Percentiles rank a stretch among this genome's conserved stretches.
Conservation (phyloP, 345 rosid genomes). For the Fremontodendron californicum region DNA sequence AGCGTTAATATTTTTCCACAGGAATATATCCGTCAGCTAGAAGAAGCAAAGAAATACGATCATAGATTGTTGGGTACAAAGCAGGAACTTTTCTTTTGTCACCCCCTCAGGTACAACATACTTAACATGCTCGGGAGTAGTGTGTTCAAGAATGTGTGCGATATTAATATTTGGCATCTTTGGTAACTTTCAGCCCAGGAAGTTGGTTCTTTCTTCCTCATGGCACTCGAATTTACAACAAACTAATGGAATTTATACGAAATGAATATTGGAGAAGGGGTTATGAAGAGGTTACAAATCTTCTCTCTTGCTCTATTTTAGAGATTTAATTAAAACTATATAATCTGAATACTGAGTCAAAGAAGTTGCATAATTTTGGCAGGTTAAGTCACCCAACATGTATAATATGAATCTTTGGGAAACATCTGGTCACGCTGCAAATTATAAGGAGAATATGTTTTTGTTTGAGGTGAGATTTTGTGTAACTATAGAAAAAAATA, state of each 20-base stretch:
- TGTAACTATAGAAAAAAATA: background rate
- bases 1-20: constrained; percentile 25
- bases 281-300: constrained; percentile 67
- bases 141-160: constrained; percentile 7
- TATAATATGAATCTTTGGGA: constrained; percentile 96
- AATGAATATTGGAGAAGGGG: constrained; percentile 78
- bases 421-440: constrained; percentile 93
- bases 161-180: constrained; percentile 15
- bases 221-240: constrained; percentile 87
- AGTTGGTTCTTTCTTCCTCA: constrained; percentile 97
- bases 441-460: constrained; percentile 97
- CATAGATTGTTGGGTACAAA: constrained; percentile 83
- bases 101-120: constrained; percentile 60
- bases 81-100: constrained; percentile 92
- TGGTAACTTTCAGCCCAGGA: constrained; percentile 72
- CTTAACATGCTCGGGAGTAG: constrained; percentile 5
- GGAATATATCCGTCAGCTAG: constrained; percentile 68
- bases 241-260: constrained; percentile 70
- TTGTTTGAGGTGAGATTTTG: constrained; percentile 65
- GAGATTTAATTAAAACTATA: background rate
- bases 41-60: constrained; percentile 93
- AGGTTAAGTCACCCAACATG: constrained; percentile 94
- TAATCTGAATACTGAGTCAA: background rate
- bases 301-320: background rate
- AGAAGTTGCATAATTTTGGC: constrained; percentile 28